Evolutionary conservation across 768 basidiomycete species (phyloP).

Genomic region (Tulasnella sp.): DNA sequence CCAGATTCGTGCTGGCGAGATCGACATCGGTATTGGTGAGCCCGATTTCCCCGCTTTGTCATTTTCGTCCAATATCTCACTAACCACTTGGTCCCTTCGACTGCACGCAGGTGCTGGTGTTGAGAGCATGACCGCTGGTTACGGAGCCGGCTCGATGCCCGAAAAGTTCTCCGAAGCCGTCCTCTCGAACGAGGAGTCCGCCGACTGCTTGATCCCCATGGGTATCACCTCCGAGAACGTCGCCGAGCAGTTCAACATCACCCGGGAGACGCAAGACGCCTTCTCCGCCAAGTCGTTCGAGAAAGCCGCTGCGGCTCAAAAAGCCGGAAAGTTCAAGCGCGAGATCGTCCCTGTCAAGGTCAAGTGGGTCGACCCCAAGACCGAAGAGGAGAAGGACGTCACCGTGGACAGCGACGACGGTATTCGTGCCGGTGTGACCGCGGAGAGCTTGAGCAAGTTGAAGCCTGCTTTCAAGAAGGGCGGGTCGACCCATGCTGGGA

Average conservation of each 20-base stretch:
- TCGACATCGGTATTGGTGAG: slow-evolving; percentile 81
- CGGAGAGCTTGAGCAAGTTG: slow-evolving; percentile 63
- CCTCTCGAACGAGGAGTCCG: slow-evolving; percentile 52
- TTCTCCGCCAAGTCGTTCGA: slow-evolving; percentile 79
- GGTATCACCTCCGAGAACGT: slow-evolving; percentile 95
- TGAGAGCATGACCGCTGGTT: slow-evolving; percentile 81
- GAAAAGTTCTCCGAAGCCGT: slow-evolving; percentile 54
- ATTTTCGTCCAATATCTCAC: too few species aligned
- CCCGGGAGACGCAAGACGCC: slow-evolving; percentile 66
- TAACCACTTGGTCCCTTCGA: too few species aligned
- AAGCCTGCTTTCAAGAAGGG: slow-evolving; percentile 75
- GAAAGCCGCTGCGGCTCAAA: slow-evolving; percentile 69
- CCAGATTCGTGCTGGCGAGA: slow-evolving; percentile 65
- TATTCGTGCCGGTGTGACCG: slow-evolving; percentile 73
- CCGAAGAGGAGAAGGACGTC: slow-evolving; percentile 52
- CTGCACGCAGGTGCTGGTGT: slow-evolving; percentile 62
- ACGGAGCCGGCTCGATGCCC: slow-evolving; percentile 45
- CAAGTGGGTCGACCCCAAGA: slow-evolving; percentile 59
- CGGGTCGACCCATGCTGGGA: slow-evolving; percentile 71
- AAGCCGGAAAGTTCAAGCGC: slow-evolving; percentile 66
- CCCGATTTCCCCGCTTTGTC: slow-evolving; percentile 10
- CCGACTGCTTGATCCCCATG: slow-evolving; percentile 80
- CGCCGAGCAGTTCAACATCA: slow-evolving; percentile 60
- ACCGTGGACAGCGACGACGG: slow-evolving; percentile 77
- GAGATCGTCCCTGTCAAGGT: slow-evolving; percentile 78